phyloP scores from a whole-genome alignment of 352 stramenopile genomes.

The Globisporangium takayamanum region DNA sequence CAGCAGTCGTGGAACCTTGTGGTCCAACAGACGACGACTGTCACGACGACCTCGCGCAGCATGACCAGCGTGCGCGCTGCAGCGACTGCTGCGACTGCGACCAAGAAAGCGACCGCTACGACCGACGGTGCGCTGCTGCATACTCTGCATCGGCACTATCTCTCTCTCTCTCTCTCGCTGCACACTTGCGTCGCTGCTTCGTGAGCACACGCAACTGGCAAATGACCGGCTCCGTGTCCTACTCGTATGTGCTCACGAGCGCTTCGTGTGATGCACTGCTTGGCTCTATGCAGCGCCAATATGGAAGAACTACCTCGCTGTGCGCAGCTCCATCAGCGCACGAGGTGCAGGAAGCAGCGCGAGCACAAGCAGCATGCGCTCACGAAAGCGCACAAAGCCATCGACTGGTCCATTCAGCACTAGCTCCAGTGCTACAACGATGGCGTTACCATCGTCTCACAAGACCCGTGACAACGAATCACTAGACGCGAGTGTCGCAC shows the following conservation, averaged over 20 bases:
- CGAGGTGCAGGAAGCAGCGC: background rate
- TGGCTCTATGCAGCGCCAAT: conserved; percentile 26
- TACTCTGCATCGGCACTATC: background rate
- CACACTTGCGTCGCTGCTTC: background rate
- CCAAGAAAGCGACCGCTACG: background rate
- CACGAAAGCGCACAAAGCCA: conserved; percentile 41
- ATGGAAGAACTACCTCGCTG: conserved; percentile 61
- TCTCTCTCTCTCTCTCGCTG: too few relatives aligned
- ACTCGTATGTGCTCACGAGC: too few relatives aligned
- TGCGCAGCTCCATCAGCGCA: conserved; percentile 21
- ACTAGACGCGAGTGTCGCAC: conserved; percentile 3
- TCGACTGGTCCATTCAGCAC: conserved; percentile 1
- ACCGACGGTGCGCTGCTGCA: conserved; percentile 11
- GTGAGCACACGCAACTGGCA: too few relatives aligned
- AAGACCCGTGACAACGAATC: background rate
- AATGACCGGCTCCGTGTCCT: too few relatives aligned
- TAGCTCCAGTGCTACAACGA: background rate
- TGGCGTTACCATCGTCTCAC: background rate
- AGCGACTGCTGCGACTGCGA: background rate
- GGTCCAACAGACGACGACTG: background rate
- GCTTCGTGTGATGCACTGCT: too few relatives aligned
- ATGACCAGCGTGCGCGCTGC: background rate
- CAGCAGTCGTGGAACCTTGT: background rate
- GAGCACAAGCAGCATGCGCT: conserved; percentile 2
- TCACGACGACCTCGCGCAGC: background rate